A percentile compares a stretch with the other conserved stretches of the same genome.
These are phyloP conservation scores for Lycium ferocissimum DNA, from an alignment of 257 asterid species.

Conservation along the genomic window DNA sequence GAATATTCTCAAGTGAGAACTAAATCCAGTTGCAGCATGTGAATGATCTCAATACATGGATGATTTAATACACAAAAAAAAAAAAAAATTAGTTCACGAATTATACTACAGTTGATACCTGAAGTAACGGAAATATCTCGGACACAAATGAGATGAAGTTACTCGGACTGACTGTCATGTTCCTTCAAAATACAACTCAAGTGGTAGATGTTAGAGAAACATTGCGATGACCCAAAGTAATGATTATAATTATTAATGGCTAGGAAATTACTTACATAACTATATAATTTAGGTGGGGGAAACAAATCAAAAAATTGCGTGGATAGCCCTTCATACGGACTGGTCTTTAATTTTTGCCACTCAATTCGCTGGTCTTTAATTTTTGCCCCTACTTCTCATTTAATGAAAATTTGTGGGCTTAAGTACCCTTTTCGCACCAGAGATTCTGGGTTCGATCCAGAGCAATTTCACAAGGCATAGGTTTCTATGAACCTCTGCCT, in stretches of 20 bases:
- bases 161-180: slow-evolving; percentile 57
- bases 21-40: not conserved
- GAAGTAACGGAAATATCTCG: slow-evolving; percentile 82
- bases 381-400: no score
- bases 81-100: not conserved
- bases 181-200: slow-evolving; percentile 63
- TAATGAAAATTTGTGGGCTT: no score
- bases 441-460: no score
- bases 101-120: slow-evolving; percentile 54
- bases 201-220: slow-evolving; percentile 42
- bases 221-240: not conserved
- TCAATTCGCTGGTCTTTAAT: no score
- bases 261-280: not conserved
- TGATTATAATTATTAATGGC: not conserved
- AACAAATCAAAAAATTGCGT: no score
- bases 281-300: not conserved
- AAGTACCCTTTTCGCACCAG: no score
- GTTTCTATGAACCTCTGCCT: no score
- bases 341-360: no score
- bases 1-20: not conserved
- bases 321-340: no score
- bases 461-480: no score
- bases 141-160: slow-evolving; percentile 86
- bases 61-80: slow-evolving; percentile 15
- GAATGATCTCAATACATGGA: not conserved